These are phyloP conservation scores for Collybiopsis confluens DNA, from an alignment of 768 basidiomycete genomes.

Conservation along the genomic window DNA sequence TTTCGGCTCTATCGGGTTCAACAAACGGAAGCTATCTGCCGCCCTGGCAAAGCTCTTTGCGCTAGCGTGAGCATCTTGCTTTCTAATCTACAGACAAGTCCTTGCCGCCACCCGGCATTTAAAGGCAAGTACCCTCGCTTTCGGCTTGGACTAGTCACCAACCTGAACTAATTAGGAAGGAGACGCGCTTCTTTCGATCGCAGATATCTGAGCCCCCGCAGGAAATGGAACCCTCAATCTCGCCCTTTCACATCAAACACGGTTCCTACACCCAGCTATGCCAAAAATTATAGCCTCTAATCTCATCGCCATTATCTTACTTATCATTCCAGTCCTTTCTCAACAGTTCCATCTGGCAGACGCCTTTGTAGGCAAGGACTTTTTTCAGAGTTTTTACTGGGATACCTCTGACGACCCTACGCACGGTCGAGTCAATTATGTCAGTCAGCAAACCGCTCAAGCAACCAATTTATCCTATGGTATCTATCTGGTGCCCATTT, in stretches of 20 bases:
- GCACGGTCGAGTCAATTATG: constrained; percentile 60
- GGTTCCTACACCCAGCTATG: not conserved
- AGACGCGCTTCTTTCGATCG: not conserved
- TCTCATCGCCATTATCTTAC: not conserved
- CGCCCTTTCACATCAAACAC: not conserved
- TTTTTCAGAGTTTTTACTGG: constrained; percentile 45
- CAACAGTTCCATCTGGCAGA: constrained; percentile 14
- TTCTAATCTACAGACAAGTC: too few species aligned
- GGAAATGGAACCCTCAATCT: not conserved
- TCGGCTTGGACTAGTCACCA: too few species aligned
- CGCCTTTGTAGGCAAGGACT: constrained; percentile 27
- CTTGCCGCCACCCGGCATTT: too few species aligned
- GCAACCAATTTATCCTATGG: constrained; percentile 42
- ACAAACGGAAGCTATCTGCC: too few species aligned
- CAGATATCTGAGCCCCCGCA: too few species aligned
- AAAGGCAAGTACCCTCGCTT: too few species aligned
- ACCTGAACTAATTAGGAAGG: not conserved
- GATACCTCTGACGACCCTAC: constrained; percentile 55
- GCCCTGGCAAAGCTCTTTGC: too few species aligned
- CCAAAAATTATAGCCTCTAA: not conserved
- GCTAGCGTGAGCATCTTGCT: too few species aligned
- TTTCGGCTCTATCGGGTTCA: too few species aligned
- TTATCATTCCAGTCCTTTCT: not conserved
- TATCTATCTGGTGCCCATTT: constrained; percentile 14
- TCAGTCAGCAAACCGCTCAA: constrained; percentile 39